Evolutionary conservation across 2,329 filamentous ascomycete genomes (phyloP), one percentile per base, ranked within the genome.

Genomic region (Talaromyces sp.): DNA sequence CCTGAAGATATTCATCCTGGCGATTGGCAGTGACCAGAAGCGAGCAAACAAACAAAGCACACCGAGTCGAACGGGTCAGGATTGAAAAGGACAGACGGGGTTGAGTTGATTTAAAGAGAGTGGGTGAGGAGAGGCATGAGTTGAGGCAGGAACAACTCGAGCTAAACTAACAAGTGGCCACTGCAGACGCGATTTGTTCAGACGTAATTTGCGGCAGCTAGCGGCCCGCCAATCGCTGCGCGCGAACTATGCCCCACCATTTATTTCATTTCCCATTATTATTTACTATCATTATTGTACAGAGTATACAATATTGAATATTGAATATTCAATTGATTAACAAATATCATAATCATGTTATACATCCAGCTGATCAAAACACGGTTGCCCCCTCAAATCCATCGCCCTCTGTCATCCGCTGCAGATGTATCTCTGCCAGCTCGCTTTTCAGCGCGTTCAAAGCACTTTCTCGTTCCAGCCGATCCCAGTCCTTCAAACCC

Each of bases 1-100:
- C 70, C 87, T 78, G 79, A 90, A 90, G 73, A 89, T 78, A 78
- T 89, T 90, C 86, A 89, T 89, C 67, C 64, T 82, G 74, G 60
- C 49, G 51, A 51, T 51, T 53, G 56, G 52, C 55, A 62, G 31
- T 31, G 43, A 46, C 7, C 43, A 24, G 21, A 19, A 52, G 50
- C 27, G 50, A 52, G n/a, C 11, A 52, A 53, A 7, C 8, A 24
- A 24, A 24, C 19, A 24, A 46, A 11, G 19, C 2, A 46, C n/a
- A 46, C 8, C 24, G 9, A 8, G 21, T 13, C 17, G n/a, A 43
- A 11, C 4, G 9, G 17, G 24, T 24, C n/a, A 24, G 19, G 9
- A 26, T 32, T 54, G 51, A 26, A 32, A 32, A 54, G 26, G 24
- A 46, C 21, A 26, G 51, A 54, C 51, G 1, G 24, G 8, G 51